These are phyloP conservation scores for Rhodotorula sp. DNA, from an alignment of 1,284 basidiomycete genomes.

Conservation along the genomic window DNA sequence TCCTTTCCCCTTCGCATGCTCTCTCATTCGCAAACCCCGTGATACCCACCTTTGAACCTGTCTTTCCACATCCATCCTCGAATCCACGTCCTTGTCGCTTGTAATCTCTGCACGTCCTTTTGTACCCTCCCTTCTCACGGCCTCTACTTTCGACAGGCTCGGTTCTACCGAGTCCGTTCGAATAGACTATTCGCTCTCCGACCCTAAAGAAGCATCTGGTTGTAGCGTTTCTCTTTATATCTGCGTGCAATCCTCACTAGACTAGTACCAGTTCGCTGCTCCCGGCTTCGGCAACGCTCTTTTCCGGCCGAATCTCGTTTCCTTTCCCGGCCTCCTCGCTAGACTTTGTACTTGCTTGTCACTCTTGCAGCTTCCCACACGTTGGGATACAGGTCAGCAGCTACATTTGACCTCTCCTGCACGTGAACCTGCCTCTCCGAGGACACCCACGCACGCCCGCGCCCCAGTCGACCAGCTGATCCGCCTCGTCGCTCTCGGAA, in stretches of 20 bases:
- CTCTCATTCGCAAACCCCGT: neutral
- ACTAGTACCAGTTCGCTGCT: too few species aligned
- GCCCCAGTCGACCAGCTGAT: neutral
- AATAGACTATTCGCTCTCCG: neutral
- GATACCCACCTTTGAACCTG: conserved; percentile 3
- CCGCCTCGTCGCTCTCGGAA: neutral
- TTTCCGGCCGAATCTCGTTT: too few species aligned
- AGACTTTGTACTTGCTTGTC: too few species aligned
- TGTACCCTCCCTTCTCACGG: neutral
- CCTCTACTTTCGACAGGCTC: neutral
- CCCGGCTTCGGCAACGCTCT: too few species aligned
- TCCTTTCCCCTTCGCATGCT: neutral
- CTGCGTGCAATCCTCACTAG: too few species aligned
- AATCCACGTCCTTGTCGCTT: neutral
- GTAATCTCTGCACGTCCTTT: neutral
- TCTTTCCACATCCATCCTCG: neutral
- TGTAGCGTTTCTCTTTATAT: too few species aligned
- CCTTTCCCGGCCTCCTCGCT: too few species aligned
- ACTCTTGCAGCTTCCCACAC: too few species aligned
- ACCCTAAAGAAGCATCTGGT: too few species aligned
- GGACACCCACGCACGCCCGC: neutral
- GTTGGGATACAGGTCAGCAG: too few species aligned
- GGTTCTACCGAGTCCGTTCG: neutral
- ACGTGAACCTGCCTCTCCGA: too few species aligned
- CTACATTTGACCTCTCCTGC: too few species aligned